Conservation (phyloP, 768 basidiomycete genomes). For the Exsudoporus frostii region DNA sequence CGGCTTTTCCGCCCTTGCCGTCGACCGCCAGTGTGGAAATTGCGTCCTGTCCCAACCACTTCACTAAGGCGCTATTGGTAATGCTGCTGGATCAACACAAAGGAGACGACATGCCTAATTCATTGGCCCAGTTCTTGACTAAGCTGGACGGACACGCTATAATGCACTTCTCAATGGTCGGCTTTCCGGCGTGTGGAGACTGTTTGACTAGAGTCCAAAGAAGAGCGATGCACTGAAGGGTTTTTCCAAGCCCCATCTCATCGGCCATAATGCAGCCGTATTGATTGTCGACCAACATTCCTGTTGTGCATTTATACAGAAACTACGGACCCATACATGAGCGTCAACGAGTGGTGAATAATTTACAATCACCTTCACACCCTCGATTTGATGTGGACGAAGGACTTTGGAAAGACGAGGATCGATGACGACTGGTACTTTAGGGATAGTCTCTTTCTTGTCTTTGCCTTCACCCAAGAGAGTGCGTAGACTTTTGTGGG, state of each 20-base stretch:
- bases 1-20: conserved; percentile 85
- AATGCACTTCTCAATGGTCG: conserved; percentile 94
- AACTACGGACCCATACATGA: conserved; percentile 54
- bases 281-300: conserved; percentile 87
- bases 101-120: conserved; percentile 63
- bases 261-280: conserved; percentile 99
- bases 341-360: background rate
- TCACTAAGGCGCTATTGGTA: conserved; percentile 48
- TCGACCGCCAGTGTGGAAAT: conserved; percentile 86
- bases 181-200: conserved; percentile 82
- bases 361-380: conserved; percentile 74
- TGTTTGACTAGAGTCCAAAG: conserved; percentile 96
- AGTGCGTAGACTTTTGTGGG: conserved; percentile 86
- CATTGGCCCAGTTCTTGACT: conserved; percentile 98
- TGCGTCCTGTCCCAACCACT: conserved; percentile 91
- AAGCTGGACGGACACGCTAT: conserved; percentile 96
- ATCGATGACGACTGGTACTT: conserved; percentile 97
- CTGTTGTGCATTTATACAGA: conserved; percentile 91
- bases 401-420: conserved; percentile 83
- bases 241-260: conserved; percentile 98
- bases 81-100: background rate
- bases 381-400: conserved; percentile 96
- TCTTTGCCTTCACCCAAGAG: conserved; percentile 70
- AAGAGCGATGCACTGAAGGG: conserved; percentile 93
- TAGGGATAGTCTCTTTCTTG: conserved; percentile 61